These are phyloP conservation scores for Agastache rugosa DNA, from an alignment of 257 asterid genomes.

Conservation along the genomic window DNA sequence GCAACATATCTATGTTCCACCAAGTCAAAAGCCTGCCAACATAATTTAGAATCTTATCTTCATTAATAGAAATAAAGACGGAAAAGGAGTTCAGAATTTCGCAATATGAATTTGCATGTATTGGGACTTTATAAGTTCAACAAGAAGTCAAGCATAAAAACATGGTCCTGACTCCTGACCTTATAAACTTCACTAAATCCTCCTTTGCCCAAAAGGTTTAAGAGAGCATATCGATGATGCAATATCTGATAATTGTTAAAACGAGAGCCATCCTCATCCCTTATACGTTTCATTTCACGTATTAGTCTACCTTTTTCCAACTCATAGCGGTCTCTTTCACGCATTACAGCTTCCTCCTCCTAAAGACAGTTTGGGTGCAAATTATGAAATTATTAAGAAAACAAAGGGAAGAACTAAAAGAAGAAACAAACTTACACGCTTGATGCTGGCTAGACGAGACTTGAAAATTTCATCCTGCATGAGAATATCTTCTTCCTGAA, in stretches of 20 bases:
- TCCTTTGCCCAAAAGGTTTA: constrained; percentile 98
- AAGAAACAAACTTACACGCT: constrained; percentile 66
- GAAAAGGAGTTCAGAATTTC: constrained; percentile 6
- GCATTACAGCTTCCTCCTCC: constrained; percentile 95
- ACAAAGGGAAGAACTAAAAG: constrained; percentile 4
- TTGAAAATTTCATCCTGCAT: constrained; percentile 91
- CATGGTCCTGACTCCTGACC: constrained; percentile 64
- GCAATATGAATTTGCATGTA: background rate
- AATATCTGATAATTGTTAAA: constrained; percentile 95
- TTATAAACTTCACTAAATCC: constrained; percentile 99
- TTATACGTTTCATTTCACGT: constrained; percentile 97
- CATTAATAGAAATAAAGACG: constrained; percentile 11
- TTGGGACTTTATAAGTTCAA: constrained; percentile 10
- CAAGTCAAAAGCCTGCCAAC: constrained; percentile 96
- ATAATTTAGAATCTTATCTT: constrained; percentile 28
- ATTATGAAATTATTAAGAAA: constrained; percentile 25
- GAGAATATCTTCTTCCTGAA: constrained; percentile 76
- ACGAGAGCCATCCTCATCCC: constrained; percentile 98
- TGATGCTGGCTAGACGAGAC: constrained; percentile 93
- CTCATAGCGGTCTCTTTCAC: constrained; percentile 96
- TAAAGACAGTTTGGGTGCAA: constrained; percentile 43
- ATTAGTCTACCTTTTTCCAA: constrained; percentile 94
- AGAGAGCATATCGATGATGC: constrained; percentile 92
- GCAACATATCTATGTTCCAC: constrained; percentile 96
- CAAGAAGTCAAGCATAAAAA: constrained; percentile 31